These are phyloP conservation scores for Eucalyptus sp. DNA, from an alignment of 345 rosid genomes.

Conservation along the genomic window DNA sequence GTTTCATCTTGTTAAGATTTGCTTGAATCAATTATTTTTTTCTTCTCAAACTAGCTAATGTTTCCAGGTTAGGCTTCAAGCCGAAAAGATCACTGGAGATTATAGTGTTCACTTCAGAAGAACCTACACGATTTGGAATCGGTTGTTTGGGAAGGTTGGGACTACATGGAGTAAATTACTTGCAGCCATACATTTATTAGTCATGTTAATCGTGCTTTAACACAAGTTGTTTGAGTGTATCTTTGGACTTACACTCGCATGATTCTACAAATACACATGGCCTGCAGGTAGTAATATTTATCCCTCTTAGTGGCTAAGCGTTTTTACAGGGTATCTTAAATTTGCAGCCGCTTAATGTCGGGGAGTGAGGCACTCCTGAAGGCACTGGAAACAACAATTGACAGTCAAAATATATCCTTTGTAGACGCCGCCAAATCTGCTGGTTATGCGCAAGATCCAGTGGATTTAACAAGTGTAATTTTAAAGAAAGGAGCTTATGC, in stretches of 20 bases:
- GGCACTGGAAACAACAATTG: constrained; percentile 49
- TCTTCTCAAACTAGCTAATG: not conserved
- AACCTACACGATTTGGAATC: constrained; percentile 94
- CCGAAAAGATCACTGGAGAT: constrained; percentile 84
- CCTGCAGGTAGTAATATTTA: not conserved
- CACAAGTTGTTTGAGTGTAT: not conserved
- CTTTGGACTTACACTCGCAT: not conserved
- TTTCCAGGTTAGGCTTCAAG: constrained; percentile 64
- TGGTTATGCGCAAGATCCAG: constrained; percentile 50
- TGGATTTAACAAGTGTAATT: constrained; percentile 50
- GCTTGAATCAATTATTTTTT: not conserved
- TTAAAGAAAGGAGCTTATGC: constrained; percentile 63
- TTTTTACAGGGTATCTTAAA: not conserved
- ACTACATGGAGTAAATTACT: not conserved
- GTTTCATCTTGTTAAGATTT: not conserved
- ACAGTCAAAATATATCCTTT: constrained; percentile 65
- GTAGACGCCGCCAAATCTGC: constrained; percentile 77
- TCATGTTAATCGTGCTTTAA: not conserved
- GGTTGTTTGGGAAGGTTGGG: constrained; percentile 91
- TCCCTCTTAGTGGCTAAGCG: not conserved
- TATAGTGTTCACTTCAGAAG: constrained; percentile 86
- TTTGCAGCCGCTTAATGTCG: constrained; percentile 72
- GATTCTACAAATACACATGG: not conserved
- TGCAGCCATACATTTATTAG: not conserved
- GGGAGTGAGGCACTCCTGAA: constrained; percentile 54